Base-by-base conservation (phyloP, 2,329 filamentous ascomycete genomes). In the Verticillium nonalfalfae region DNA sequence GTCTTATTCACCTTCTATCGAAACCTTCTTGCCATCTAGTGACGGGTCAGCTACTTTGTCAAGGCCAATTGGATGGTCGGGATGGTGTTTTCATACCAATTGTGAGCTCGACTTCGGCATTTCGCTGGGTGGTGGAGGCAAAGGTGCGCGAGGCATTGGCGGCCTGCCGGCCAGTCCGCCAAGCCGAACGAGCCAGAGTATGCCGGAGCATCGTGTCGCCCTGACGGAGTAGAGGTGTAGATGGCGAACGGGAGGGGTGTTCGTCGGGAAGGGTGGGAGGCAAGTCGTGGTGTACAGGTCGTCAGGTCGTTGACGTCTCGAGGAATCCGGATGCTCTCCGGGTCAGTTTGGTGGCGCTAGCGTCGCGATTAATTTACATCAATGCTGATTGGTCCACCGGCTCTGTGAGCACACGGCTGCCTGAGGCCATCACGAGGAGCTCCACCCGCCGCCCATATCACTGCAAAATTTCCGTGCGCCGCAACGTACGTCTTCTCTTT, bases 1-100 rank as follows among this genome's bases (percentile, higher is more conserved):
- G n/a, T 11, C 13, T 4, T 52, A 62, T 60, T 50, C 72, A 96
- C 93, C 92, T 90, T 97, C 93, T 76, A 99, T 93, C 66, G 93
- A 97, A 61, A 99, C 90, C 80, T 97, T 96, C 84, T 97, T 97
- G 75, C 94, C 95, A 86, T 99, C 94, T 93, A 74, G 55, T 68
- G 55, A 10, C 54, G 14, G 33, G 72, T 78, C 70, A 78, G 74
- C 70, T 64, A 64, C 40, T 35, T 50, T 64, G 57, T 55, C 50
- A 36, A 15, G 60, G 34, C 58, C 73, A 75, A 75, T 73, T 69
- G 74, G 66, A 66, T 56, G 50, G 36, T 35, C 31, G 39, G 26
- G 35, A 35, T 62, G 59, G 65, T 65, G 67, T 62, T 66, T 68
- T 70, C 74, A 73, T 72, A 96, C 91, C 92, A 83, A 97, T 87